Base-by-base conservation (phyloP, 2,329 filamentous ascomycete genomes). In the Huntiella abstrusa region DNA sequence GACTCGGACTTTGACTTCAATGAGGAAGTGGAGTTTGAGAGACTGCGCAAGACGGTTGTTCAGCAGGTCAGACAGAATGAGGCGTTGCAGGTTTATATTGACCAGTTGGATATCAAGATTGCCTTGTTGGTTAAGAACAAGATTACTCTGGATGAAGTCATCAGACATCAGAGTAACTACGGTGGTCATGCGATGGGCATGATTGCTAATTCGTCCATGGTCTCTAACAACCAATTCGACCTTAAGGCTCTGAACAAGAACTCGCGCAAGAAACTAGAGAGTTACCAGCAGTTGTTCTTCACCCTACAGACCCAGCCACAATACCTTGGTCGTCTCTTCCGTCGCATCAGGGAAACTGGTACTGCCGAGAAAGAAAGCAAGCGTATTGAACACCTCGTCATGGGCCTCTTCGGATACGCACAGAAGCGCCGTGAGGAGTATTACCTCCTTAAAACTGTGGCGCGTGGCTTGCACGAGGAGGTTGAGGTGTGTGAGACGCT, bases 1-100 rank as follows among this genome's bases (percentile, higher is more conserved):
- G 91, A 98, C 62, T 96, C 86, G 56, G 88, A 95, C 57, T 94
- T 98, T 56, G 91, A 98, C 59, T 98, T 98, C 62, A 93, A 98
- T 58, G 88, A 96, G 59, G 91, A 98, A 60, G 80, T 98, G 44
- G 91, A 98, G 59, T 95, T 96, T 54, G 91, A 98, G 61, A 76
- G 87, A 41, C 68, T 96, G 58, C 77, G 92, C 45, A 95, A 96
- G 67, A 92, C 84, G 3, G 91, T 98, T 12, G 87, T 98, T 5
- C 87, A 96, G 58, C 87, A 96, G 58, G 91, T 98, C 7, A 80
- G 88, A 41, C 87, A 95, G 55, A 98, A 98, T 57, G 91, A 98
- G 63, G 79, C 93, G 67, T 76, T 92, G 35, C 91, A 98, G 63
- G 86, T 95, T 59, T 98, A 98, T 58, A 94, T 98, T 54, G 87